Base-by-base conservation (phyloP, 2,329 filamentous ascomycete species). In the Alternaria consortialis region DNA sequence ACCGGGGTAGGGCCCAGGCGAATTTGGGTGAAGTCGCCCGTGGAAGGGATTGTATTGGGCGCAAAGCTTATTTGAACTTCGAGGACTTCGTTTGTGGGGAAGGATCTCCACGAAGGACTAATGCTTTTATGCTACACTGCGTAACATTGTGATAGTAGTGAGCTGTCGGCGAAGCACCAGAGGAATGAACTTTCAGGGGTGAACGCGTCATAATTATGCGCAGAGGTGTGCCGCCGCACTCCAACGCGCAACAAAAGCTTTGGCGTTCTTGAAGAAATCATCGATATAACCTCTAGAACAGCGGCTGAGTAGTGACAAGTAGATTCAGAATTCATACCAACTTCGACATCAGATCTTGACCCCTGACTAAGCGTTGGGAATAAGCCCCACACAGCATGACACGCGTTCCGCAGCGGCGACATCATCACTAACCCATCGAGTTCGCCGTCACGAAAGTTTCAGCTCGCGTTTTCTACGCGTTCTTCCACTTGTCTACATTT, bases 301-400 rank as follows among this genome's bases (percentile, higher is more conserved):
- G 36, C 2, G 17, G 7, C 36, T 42, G 9, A 12, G 12, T 13
- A 13, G 20, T 11, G 20, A 13, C 9, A 12, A 12, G 39, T 46
- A 13, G 6, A 12, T 5, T 29, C 17, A 34, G 29, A 4, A 36
- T 0, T 12, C 31, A 17, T n/a, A 31, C 15, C 31, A 48, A n/a
- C 17, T 17, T 60, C 47, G 31, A 60, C 2, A 31, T 25, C 6
- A 50, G 31, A 50, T 23, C 11, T 7, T 17, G 46, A 9, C 25
- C 15, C 34, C 15, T 52, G 48, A 39, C 48, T 52, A 52, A 52
- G 34, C 23, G n/a, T 46, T 27, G 12, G 7, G 15, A 27, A 15
- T 31, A 11, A 52, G 50, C 50, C 50, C 50, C 50, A 52, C 50
- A 39, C 11, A 31, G 4, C 34, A 37, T 40, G 23, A 52, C 23